phyloP scores from a whole-genome alignment of 257 asterid genomes.

The Nicotiana obtusifolia region DNA sequence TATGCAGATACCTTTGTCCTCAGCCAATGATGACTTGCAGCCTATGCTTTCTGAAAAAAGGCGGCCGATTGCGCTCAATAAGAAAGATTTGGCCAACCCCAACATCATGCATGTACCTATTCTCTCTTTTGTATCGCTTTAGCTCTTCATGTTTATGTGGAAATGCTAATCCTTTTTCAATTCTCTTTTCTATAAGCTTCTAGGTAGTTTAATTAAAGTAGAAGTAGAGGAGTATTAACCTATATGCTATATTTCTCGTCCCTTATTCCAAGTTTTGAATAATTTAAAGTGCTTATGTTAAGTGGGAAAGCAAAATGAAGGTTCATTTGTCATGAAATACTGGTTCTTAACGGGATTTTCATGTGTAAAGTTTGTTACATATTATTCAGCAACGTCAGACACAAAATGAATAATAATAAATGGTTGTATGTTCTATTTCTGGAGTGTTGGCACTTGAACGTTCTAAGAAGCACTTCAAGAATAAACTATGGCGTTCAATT shows the following conservation, averaged over 20 bases:
- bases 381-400: neutral
- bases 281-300: neutral
- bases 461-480: too few species aligned
- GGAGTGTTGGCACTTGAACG: neutral
- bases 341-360: neutral
- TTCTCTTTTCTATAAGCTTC: neutral
- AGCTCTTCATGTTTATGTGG: neutral
- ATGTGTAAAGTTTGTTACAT: neutral
- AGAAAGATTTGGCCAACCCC: slow-evolving; percentile 93
- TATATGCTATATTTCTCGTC: neutral
- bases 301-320: neutral
- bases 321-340: neutral
- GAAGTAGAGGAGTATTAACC: neutral
- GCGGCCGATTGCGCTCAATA: slow-evolving; percentile 78
- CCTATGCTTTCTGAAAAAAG: slow-evolving; percentile 64
- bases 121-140: slow-evolving; percentile 1
- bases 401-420: neutral
- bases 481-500: too few species aligned
- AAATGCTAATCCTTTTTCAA: neutral
- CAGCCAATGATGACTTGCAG: slow-evolving; percentile 78
- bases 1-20: slow-evolving; percentile 76
- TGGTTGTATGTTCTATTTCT: neutral
- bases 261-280: neutral
- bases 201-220: neutral
- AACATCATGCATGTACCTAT: slow-evolving; percentile 71